Evolutionary conservation across 1,284 basidiomycete species (phyloP).

Genomic region (Kalmanozyma brasiliensis): DNA sequence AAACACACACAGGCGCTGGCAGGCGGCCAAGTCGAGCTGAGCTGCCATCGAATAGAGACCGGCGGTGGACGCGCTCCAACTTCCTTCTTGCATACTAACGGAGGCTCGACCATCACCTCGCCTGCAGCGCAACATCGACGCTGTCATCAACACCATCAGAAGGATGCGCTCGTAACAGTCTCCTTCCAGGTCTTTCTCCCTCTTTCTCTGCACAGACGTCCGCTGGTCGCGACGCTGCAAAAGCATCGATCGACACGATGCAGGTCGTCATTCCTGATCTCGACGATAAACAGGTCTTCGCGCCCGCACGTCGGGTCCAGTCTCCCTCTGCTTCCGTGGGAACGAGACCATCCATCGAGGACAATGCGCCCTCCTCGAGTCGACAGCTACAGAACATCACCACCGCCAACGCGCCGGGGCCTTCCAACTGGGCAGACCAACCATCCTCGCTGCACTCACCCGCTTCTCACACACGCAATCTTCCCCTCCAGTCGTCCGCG

Average conservation of each 20-base stretch:
- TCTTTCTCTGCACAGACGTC: not conserved
- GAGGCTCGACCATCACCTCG: too few relatives aligned
- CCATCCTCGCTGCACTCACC: constrained; percentile 10
- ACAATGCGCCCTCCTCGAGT: constrained; percentile 35
- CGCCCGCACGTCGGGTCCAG: constrained; percentile 30
- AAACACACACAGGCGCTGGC: constrained; percentile 2
- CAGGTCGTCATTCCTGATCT: constrained; percentile 66
- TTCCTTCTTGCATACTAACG: too few relatives aligned
- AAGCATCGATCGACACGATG: constrained; percentile 13
- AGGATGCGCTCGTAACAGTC: too few relatives aligned
- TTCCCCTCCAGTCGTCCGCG: constrained; percentile 12
- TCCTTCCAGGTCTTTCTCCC: too few relatives aligned
- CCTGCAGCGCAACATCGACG: not conserved
- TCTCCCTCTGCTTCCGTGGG: constrained; percentile 27
- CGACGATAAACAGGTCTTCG: constrained; percentile 58
- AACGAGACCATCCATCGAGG: constrained; percentile 24
- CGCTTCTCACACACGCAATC: constrained; percentile 9
- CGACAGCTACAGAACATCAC: constrained; percentile 44
- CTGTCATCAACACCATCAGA: not conserved
- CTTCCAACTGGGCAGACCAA: constrained; percentile 18
- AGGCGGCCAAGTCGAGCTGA: not conserved
- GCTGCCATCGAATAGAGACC: too few relatives aligned
- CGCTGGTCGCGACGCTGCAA: not conserved
- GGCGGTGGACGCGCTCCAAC: not conserved
- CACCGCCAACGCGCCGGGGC: constrained; percentile 2